phyloP scores from a whole-genome alignment of 805 yeast genomes.

The Lipomyces chichibuensis region DNA sequence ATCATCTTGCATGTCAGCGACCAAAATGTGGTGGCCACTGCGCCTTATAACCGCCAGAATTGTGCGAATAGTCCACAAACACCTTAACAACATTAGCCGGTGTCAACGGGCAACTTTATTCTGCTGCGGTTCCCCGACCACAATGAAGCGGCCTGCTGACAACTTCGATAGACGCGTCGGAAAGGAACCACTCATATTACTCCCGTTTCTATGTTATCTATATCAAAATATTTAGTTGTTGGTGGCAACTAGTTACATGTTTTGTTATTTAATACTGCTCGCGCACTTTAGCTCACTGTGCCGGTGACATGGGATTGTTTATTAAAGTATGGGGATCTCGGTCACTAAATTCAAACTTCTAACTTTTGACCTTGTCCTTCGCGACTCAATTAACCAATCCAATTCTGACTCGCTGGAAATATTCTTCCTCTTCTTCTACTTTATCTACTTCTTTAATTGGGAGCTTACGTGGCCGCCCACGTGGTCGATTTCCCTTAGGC shows the following conservation, averaged over 20 bases:
- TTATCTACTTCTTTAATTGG: conserved; percentile 8
- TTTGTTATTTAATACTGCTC: too few relatives aligned
- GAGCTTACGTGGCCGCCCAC: conserved; percentile 6
- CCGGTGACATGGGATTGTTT: too few relatives aligned
- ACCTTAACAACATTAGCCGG: too few relatives aligned
- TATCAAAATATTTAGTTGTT: not conserved
- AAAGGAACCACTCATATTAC: too few relatives aligned
- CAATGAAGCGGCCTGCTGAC: not conserved
- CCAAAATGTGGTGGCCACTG: not conserved
- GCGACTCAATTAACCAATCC: not conserved
- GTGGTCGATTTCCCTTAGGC: not conserved
- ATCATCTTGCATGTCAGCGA: not conserved
- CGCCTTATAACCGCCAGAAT: not conserved
- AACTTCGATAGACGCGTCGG: too few relatives aligned
- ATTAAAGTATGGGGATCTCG: conserved; percentile 1
- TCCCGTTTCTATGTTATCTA: not conserved
- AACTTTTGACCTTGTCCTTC: conserved; percentile 1
- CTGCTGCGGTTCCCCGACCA: not conserved
- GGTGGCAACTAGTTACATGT: too few relatives aligned
- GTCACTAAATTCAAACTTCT: not conserved
- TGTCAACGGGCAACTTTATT: too few relatives aligned
- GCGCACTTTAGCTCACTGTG: too few relatives aligned
- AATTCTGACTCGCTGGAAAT: not conserved
- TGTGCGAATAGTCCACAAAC: not conserved
- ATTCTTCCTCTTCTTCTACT: conserved; percentile 7